Evolutionary conservation across 768 basidiomycete species (phyloP).

Genomic region (Boletus patriciae): DNA sequence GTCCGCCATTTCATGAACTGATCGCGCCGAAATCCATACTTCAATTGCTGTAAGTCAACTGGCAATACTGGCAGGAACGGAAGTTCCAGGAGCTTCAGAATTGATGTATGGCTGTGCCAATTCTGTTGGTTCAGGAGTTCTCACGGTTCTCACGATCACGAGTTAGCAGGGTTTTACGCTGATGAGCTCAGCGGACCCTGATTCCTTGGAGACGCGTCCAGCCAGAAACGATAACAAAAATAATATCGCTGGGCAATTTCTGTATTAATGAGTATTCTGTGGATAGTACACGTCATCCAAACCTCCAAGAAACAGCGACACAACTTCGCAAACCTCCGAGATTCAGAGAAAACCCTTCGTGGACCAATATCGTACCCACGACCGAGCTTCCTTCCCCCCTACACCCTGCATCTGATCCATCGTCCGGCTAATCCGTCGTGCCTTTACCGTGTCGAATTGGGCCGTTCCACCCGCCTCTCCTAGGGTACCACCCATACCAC

Average conservation of each 20-base stretch:
- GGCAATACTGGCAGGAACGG: no score
- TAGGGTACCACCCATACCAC: not conserved
- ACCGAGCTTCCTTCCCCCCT: not conserved
- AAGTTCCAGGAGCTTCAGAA: no score
- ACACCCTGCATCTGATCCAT: conserved; percentile 1
- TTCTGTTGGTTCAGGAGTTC: no score
- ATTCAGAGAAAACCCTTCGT: not conserved
- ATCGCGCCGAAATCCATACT: no score
- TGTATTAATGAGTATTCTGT: not conserved
- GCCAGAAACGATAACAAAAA: no score
- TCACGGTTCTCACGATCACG: no score
- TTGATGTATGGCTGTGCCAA: not conserved
- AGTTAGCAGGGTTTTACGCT: no score
- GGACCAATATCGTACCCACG: conserved; percentile 9
- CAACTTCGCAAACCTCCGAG: no score
- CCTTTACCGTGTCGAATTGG: not conserved
- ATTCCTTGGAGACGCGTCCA: no score
- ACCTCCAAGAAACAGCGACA: not conserved
- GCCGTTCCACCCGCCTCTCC: not conserved
- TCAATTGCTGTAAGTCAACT: no score
- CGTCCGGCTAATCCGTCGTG: not conserved
- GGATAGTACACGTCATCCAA: not conserved
- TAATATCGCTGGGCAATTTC: not conserved
- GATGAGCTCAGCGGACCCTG: no score
- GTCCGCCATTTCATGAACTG: not conserved